phyloP scores from a whole-genome alignment of 1,284 basidiomycete species.

The Ceratobasidium sp. region DNA sequence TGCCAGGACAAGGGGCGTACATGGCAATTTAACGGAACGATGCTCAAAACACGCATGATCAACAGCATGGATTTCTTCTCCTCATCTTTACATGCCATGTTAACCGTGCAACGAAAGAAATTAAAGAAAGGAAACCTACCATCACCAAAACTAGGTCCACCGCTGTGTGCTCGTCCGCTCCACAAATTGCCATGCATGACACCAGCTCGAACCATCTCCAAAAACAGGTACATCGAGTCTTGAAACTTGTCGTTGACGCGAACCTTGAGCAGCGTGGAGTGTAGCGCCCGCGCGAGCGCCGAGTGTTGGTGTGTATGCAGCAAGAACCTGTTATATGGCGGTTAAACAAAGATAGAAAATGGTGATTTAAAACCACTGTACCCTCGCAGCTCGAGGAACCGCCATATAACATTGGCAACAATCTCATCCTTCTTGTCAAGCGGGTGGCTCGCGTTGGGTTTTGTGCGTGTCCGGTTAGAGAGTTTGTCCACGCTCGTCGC shows the following conservation, averaged over 20 bases:
- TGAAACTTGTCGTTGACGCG: constrained; percentile 98
- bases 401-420: constrained; percentile 98
- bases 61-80: constrained; percentile 92
- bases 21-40: constrained; percentile 92
- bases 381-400: constrained; percentile 95
- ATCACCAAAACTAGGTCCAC: constrained; percentile 92
- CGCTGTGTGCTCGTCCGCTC: constrained; percentile 87
- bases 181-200: constrained; percentile 94
- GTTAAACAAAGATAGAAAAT: neutral
- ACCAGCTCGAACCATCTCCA: constrained; percentile 91
- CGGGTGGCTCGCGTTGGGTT: constrained; percentile 60
- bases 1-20: constrained; percentile 58
- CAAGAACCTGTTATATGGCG: constrained; percentile 68
- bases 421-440: constrained; percentile 99
- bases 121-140: constrained; percentile 62
- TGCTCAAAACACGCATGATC: constrained; percentile 94
- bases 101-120: neutral
- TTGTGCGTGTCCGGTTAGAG: constrained; percentile 69
- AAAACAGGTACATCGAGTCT: constrained; percentile 90
- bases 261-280: constrained; percentile 75
- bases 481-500: constrained; percentile 83
- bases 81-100: constrained; percentile 65
- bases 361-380: constrained; percentile 51
- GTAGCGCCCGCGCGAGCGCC: constrained; percentile 88
- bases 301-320: constrained; percentile 89